Conservation (phyloP, 495 filamentous ascomycete genomes). For the Schizothecium vesticola region DNA sequence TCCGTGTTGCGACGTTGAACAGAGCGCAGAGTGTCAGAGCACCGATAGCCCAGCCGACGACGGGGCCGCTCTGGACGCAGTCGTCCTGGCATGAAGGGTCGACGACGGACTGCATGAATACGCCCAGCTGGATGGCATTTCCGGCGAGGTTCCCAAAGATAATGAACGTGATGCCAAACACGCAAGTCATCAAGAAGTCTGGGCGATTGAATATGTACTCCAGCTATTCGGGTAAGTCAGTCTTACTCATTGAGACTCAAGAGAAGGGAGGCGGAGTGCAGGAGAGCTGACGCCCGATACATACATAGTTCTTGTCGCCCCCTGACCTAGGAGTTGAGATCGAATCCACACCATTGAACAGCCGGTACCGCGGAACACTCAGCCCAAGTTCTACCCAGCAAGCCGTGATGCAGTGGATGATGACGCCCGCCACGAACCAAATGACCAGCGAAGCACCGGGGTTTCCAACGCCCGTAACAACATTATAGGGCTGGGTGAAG, state of each 20-base stretch:
- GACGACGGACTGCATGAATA: conserved; percentile 2
- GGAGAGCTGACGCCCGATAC: too few relatives aligned
- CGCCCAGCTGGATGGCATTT: conserved; percentile 1
- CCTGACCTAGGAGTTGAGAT: conserved; percentile 4
- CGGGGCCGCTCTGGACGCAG: background rate
- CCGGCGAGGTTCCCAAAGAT: conserved; percentile 9
- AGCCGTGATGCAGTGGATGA: background rate
- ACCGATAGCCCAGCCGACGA: conserved; percentile 4
- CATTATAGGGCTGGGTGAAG: conserved; percentile 8
- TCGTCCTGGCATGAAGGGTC: background rate
- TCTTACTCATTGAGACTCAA: too few relatives aligned
- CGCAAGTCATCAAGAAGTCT: background rate
- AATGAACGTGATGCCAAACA: conserved; percentile 11
- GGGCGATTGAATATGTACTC: conserved; percentile 11
- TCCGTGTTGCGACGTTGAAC: too few relatives aligned
- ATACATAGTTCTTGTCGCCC: conserved; percentile 7
- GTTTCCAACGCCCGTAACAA: background rate
- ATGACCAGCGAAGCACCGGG: background rate
- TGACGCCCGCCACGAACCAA: conserved; percentile 6
- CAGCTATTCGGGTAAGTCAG: background rate
- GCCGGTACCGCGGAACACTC: background rate
- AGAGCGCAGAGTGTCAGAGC: too few relatives aligned
- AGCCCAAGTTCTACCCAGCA: conserved; percentile 7
- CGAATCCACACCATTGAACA: background rate
- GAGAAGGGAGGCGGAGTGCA: too few relatives aligned